A percentile compares a stretch with the other conserved stretches of the same genome.
Conservation (phyloP, 306 rosid species). For the Ormosia emarginata region DNA sequence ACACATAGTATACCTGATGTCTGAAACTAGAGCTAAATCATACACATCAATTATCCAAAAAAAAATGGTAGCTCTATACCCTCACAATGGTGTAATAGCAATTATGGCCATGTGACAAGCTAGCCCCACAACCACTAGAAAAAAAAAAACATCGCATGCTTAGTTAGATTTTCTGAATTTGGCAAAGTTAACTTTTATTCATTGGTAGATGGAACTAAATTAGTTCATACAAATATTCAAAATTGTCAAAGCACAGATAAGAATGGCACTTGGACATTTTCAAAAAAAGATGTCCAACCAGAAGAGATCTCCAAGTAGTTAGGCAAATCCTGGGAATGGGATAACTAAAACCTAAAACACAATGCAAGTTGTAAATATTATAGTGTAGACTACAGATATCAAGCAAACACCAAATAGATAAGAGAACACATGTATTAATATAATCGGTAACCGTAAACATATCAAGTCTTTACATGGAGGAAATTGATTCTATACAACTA, state of each 20-base stretch:
- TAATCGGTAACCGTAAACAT: too few relatives aligned
- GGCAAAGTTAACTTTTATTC: background rate
- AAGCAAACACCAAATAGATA: background rate
- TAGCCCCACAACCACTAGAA: background rate
- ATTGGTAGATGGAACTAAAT: slow-evolving; percentile 9
- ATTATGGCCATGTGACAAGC: background rate
- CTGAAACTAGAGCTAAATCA: too few relatives aligned
- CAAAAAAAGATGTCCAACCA: too few relatives aligned
- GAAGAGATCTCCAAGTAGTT: too few relatives aligned
- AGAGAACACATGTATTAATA: background rate
- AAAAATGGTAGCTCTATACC: too few relatives aligned
- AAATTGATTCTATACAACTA: background rate
- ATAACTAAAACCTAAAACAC: background rate
- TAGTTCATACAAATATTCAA: background rate
- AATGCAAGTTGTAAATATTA: slow-evolving; percentile 4
- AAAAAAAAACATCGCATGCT: background rate
- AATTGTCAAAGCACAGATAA: too few relatives aligned
- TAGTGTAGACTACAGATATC: background rate
- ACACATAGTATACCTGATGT: too few relatives aligned
- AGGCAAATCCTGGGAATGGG: background rate
- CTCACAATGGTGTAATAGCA: too few relatives aligned
- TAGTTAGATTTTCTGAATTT: background rate
- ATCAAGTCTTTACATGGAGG: background rate
- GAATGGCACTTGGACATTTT: too few relatives aligned
- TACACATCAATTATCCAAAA: too few relatives aligned